These are phyloP conservation scores for Candida sp. DNA, from an alignment of 1,139 yeast genomes.

Conservation along the genomic window DNA sequence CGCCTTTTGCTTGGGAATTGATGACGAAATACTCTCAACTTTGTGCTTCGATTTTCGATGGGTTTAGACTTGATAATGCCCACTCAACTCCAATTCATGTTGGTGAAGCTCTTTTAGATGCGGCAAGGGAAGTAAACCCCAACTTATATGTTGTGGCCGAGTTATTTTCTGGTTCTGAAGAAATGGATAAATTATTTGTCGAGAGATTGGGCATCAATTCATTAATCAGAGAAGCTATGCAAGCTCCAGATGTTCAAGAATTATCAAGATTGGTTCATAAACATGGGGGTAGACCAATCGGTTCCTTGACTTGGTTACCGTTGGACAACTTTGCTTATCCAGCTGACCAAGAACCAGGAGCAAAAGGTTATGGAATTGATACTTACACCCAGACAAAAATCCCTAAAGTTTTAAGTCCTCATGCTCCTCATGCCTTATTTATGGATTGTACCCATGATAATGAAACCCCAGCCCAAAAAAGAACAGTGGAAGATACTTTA, in stretches of 20 bases:
- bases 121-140: constrained; percentile 83
- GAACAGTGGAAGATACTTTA: constrained; percentile 91
- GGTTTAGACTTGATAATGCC: constrained; percentile 92
- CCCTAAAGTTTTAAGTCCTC: constrained; percentile 60
- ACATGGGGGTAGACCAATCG: constrained; percentile 96
- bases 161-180: constrained; percentile 88
- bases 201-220: constrained; percentile 88
- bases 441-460: constrained; percentile 99
- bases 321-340: constrained; percentile 71
- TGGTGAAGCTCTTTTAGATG: constrained; percentile 83
- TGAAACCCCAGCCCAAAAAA: constrained; percentile 81
- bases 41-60: constrained; percentile 78
- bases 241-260: constrained; percentile 87
- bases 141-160: constrained; percentile 93
- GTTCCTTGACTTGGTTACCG: constrained; percentile 79
- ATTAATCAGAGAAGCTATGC: constrained; percentile 95
- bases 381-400: constrained; percentile 56
- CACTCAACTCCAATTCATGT: constrained; percentile 97
- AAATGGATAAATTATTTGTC: constrained; percentile 84
- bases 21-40: constrained; percentile 76
- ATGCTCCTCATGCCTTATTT: constrained; percentile 86
- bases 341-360: constrained; percentile 38
- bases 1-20: constrained; percentile 86
- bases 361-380: constrained; percentile 23
- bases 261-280: constrained; percentile 82